These are phyloP conservation scores for Clarireedia hainanense DNA, from an alignment of 2,329 filamentous ascomycete genomes.

Conservation along the genomic window DNA sequence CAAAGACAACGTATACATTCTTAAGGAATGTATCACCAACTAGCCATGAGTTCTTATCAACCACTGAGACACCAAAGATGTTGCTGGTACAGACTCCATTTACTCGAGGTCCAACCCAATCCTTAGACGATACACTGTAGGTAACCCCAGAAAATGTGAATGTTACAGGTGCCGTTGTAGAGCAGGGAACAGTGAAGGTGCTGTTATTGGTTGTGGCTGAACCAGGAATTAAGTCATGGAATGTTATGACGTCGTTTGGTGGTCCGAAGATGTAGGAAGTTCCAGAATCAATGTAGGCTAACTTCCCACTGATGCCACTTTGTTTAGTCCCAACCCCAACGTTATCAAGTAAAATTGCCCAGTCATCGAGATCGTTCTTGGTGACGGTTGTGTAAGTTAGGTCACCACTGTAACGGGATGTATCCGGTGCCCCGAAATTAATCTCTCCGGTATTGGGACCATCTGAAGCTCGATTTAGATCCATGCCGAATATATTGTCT, in stretches of 20 bases:
- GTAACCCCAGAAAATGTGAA: conserved; percentile 60
- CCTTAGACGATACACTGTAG: conserved; percentile 59
- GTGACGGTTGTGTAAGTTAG: conserved; percentile 57
- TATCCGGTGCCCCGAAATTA: conserved; percentile 65
- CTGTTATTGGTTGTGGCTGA: conserved; percentile 46
- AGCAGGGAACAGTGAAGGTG: conserved; percentile 67
- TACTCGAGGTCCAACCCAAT: conserved; percentile 53
- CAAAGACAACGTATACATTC: conserved; percentile 83
- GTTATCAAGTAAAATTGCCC: conserved; percentile 66
- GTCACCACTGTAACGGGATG: conserved; percentile 56
- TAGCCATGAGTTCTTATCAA: conserved; percentile 57
- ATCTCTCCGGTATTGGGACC: conserved; percentile 65
- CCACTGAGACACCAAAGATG: conserved; percentile 64
- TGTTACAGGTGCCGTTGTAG: conserved; percentile 50
- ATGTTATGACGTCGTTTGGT: conserved; percentile 50
- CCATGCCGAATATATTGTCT: conserved; percentile 64
- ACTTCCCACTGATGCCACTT: conserved; percentile 37
- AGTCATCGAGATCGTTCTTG: conserved; percentile 44
- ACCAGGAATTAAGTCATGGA: conserved; percentile 61
- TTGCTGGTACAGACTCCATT: conserved; percentile 56
- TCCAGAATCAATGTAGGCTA: conserved; percentile 75
- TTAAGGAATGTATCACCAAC: conserved; percentile 80
- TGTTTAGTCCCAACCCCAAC: conserved; percentile 53
- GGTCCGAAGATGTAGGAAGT: conserved; percentile 75
- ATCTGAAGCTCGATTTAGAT: conserved; percentile 59